phyloP scores from a whole-genome alignment of 148 eudicot genomes.

The Fagopyrum homotropicum region DNA sequence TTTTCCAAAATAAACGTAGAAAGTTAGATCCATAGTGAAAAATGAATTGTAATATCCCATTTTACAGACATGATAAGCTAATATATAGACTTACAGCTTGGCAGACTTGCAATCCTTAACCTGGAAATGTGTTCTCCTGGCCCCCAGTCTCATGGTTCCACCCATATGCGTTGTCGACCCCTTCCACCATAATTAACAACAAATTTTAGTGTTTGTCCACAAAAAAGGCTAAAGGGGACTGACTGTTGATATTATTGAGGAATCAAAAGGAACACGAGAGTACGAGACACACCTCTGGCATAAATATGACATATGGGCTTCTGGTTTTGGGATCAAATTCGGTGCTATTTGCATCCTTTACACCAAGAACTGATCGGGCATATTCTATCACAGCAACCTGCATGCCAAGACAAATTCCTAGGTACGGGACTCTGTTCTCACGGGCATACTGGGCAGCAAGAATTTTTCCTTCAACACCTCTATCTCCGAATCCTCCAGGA shows the following conservation, averaged over 20 bases:
- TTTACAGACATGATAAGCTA: neutral
- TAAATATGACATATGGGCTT: constrained; percentile 74
- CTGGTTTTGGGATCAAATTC: constrained; percentile 64
- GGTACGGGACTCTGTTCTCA: constrained; percentile 68
- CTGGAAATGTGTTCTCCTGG: constrained; percentile 86
- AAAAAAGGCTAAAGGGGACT: neutral
- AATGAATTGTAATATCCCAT: neutral
- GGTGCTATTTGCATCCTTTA: constrained; percentile 78
- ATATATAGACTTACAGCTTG: constrained; percentile 55
- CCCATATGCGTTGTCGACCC: constrained; percentile 99
- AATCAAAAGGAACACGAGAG: neutral
- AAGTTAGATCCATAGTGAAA: neutral
- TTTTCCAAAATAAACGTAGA: neutral
- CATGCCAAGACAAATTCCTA: constrained; percentile 97
- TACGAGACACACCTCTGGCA: constrained; percentile 70
- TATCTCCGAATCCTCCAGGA: constrained; percentile 99
- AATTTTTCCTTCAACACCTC: constrained; percentile 96
- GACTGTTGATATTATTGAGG: neutral
- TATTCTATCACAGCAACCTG: constrained; percentile 91
- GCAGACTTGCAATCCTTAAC: constrained; percentile 58
- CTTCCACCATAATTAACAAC: constrained; percentile 21
- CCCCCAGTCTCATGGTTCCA: constrained; percentile 96
- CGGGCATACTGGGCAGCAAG: constrained; percentile 93
- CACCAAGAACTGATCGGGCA: constrained; percentile 71
- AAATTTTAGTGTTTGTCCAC: neutral